phyloP scores from a whole-genome alignment of 345 rosid species.

The Excoecaria agallocha region DNA sequence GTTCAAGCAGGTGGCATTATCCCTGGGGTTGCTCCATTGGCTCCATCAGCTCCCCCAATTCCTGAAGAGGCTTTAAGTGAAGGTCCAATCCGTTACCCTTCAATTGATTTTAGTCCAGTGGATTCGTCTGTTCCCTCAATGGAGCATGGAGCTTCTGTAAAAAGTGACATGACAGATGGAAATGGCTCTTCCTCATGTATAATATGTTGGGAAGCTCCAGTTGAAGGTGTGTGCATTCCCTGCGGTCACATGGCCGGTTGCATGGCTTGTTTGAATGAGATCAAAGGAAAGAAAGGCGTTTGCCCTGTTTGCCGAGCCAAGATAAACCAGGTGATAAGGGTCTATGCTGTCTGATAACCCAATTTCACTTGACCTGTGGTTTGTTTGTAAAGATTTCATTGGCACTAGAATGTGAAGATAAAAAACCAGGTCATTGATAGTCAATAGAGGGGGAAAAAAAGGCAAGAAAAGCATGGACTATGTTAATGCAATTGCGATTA shows the following conservation, averaged over 20 bases:
- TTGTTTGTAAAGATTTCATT: not conserved
- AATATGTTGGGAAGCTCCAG: constrained; percentile 31
- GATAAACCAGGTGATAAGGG: constrained; percentile 21
- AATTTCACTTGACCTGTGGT: not conserved
- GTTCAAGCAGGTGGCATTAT: not conserved
- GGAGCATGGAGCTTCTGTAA: constrained; percentile 14
- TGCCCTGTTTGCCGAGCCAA: constrained; percentile 29
- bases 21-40: not conserved
- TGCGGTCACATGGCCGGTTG: constrained; percentile 38
- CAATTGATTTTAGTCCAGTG: constrained; percentile 20
- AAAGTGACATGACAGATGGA: constrained; percentile 11
- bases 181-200: constrained; percentile 22
- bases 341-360: constrained; percentile 26
- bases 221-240: constrained; percentile 32
- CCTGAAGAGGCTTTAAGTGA: constrained; percentile 15
- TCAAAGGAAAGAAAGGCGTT: constrained; percentile 24
- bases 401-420: not conserved
- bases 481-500: not conserved
- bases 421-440: not conserved
- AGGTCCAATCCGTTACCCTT: constrained; percentile 23
- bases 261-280: constrained; percentile 29
- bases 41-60: constrained; percentile 34
- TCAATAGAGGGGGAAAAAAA: not conserved
- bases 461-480: not conserved
- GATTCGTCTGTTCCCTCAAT: not conserved